These are phyloP conservation scores for Bertia moriformis DNA, from an alignment of 2,329 filamentous ascomycete species.

Conservation along the genomic window DNA sequence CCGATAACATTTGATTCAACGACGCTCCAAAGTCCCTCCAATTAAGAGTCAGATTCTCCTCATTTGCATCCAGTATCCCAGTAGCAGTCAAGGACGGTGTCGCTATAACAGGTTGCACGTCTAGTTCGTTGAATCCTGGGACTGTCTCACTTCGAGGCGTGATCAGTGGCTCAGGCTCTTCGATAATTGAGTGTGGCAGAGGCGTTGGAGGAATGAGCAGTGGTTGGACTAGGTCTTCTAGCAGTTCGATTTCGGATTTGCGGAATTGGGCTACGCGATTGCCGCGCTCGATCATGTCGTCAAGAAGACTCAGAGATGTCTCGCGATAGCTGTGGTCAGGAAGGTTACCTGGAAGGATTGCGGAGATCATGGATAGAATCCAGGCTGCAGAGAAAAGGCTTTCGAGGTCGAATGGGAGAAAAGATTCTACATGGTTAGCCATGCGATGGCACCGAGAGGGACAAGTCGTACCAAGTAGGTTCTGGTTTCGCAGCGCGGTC, in stretches of 20 bases:
- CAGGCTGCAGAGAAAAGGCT: conserved; percentile 4
- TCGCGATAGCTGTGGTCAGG: conserved; percentile 4
- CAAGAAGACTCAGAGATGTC: neutral
- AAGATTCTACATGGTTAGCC: conserved; percentile 4
- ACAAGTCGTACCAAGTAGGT: conserved; percentile 9
- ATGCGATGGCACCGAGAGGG: too few relatives aligned
- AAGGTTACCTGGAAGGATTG: neutral
- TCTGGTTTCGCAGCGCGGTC: conserved; percentile 9
- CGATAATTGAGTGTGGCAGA: too few relatives aligned
- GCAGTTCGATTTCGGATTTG: neutral
- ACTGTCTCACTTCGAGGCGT: too few relatives aligned
- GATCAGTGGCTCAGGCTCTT: neutral
- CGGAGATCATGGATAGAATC: conserved; percentile 3
- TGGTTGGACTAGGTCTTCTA: neutral
- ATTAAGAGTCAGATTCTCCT: neutral
- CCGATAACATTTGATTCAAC: neutral
- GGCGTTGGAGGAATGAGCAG: neutral
- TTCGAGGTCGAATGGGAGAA: conserved; percentile 5
- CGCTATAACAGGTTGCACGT: too few relatives aligned
- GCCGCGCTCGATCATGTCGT: neutral
- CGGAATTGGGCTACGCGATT: neutral
- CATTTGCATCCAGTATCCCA: too few relatives aligned
- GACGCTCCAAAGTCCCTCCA: neutral
- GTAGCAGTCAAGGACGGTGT: neutral
- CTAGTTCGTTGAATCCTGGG: neutral